These are phyloP conservation scores for Aulographum hederae DNA, from an alignment of 2,329 filamentous ascomycete genomes.

Conservation along the genomic window DNA sequence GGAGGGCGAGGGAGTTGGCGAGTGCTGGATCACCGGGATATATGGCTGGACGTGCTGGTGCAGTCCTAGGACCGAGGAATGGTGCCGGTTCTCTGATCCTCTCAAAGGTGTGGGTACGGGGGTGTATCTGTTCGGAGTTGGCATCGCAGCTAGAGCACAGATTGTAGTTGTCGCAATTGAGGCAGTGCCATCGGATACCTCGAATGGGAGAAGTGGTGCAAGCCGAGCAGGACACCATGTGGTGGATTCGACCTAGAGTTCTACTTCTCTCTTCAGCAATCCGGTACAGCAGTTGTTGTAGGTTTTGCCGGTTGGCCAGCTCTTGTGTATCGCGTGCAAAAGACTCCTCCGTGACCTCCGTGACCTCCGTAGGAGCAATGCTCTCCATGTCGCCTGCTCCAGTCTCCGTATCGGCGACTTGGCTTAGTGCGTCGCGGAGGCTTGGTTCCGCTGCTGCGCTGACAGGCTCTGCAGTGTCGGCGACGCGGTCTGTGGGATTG, in stretches of 20 bases:
- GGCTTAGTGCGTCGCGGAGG: too few relatives aligned
- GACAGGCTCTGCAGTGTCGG: too few relatives aligned
- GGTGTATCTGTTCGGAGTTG: conserved; percentile 53
- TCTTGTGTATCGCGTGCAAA: background rate
- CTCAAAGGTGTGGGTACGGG: conserved; percentile 89
- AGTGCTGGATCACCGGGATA: conserved; percentile 74
- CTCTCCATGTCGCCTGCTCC: too few relatives aligned
- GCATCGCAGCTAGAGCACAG: conserved; percentile 84
- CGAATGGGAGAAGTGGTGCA: conserved; percentile 80
- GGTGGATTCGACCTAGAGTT: conserved; percentile 76
- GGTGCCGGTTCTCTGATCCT: conserved; percentile 85
- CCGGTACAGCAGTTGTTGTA: conserved; percentile 71
- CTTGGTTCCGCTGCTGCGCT: too few relatives aligned
- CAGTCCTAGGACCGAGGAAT: conserved; percentile 62
- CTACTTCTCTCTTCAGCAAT: conserved; percentile 87
- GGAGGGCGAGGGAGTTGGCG: conserved; percentile 50
- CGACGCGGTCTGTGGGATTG: too few relatives aligned
- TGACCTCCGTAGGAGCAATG: background rate
- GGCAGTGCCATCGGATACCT: conserved; percentile 81
- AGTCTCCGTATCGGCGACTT: too few relatives aligned
- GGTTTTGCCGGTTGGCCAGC: conserved; percentile 46
- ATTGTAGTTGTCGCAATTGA: conserved; percentile 92
- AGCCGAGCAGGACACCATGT: conserved; percentile 73
- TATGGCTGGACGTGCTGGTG: conserved; percentile 67
- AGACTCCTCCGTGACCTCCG: background rate